Evolutionary conservation across 345 rosid species (phyloP).

Genomic region (Balakata baccata): DNA sequence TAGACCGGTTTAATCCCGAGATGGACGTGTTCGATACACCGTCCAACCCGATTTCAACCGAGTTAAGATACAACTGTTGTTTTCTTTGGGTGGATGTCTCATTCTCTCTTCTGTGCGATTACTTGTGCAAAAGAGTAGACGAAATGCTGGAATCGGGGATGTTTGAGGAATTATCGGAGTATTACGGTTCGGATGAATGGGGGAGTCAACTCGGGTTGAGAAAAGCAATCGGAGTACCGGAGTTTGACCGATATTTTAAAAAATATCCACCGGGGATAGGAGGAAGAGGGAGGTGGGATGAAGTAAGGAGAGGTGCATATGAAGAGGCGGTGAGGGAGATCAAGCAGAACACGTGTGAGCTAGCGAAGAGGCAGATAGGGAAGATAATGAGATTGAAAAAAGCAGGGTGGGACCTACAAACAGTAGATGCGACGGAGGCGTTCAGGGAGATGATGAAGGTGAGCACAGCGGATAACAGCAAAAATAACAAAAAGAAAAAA

Average conservation of each 20-base stretch:
- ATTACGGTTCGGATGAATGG: conserved; percentile 37
- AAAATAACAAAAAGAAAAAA: conserved; percentile 1
- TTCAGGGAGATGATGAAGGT: conserved; percentile 33
- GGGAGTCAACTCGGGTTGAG: conserved; percentile 43
- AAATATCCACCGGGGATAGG: conserved; percentile 35
- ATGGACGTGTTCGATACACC: conserved; percentile 43
- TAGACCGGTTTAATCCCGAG: conserved; percentile 49
- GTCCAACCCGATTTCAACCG: conserved; percentile 31
- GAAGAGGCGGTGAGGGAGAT: conserved; percentile 68
- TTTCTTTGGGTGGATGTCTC: conserved; percentile 83
- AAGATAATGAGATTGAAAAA: conserved; percentile 56
- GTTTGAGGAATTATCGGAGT: conserved; percentile 64
- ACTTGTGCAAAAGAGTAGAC: conserved; percentile 64
- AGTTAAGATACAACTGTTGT: conserved; percentile 71
- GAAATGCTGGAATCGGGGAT: conserved; percentile 89
- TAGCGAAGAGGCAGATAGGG: conserved; percentile 68
- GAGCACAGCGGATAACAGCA: not conserved
- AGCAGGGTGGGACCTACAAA: conserved; percentile 69
- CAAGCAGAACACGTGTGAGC: conserved; percentile 69
- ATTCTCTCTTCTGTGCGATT: conserved; percentile 52
- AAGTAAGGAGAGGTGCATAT: conserved; percentile 41
- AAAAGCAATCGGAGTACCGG: conserved; percentile 91
- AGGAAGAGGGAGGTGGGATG: conserved; percentile 21
- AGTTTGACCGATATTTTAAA: conserved; percentile 61
- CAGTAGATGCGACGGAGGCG: conserved; percentile 73